Base-by-base conservation (phyloP, 2,329 filamentous ascomycete genomes). In the Botryotinia calthae region DNA sequence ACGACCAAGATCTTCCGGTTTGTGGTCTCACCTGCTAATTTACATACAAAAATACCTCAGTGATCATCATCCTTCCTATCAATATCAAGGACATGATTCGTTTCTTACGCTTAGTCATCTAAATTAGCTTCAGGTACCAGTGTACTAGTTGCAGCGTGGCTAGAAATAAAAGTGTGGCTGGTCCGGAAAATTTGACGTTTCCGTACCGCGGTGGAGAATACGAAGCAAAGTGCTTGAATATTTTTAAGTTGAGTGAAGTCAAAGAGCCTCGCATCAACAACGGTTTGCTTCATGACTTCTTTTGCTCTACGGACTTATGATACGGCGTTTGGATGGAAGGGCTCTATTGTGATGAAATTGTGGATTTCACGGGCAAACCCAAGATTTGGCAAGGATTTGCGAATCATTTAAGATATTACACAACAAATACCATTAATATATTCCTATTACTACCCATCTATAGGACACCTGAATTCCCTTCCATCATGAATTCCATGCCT, bases 401-500 rank as follows among this genome's bases (percentile, higher is more conserved):
- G 22, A n/a, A 28, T 18, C 42, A 61, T 20, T 10, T 18, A 25
- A 28, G 16, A 25, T 51, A 18, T 28, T 64, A 25, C 40, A 46
- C 54, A 31, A 25, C 31, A 73, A 73, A 74, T 63, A 61, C 31
- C 54, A 67, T 46, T 66, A 63, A 64, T 76, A 72, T 74, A 66
- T 75, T 34, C 54, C 74, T 82, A 74, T 83, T 86, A 31, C 73
- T 82, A 74, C 83, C 86, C 72, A 83, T 85, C 75, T 82, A 83
- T 76, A 40, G 80, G 76, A 73, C 79, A 80, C 80, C 78, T 74
- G 72, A 80, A 81, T 73, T 79, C 80, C 78, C 79, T 77, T 80
- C 84, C 78, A 84, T 82, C 67, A 78, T 89, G 87, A 78, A 89
- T 85, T 76, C 82, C 84, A 79, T 58, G 37, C 22, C 28, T 58